A percentile compares a stretch with the other conserved stretches of the same genome.
Evolutionary conservation across 2,329 filamentous ascomycete genomes (phyloP).

Genomic region (Ceratocystis smalleyi): DNA sequence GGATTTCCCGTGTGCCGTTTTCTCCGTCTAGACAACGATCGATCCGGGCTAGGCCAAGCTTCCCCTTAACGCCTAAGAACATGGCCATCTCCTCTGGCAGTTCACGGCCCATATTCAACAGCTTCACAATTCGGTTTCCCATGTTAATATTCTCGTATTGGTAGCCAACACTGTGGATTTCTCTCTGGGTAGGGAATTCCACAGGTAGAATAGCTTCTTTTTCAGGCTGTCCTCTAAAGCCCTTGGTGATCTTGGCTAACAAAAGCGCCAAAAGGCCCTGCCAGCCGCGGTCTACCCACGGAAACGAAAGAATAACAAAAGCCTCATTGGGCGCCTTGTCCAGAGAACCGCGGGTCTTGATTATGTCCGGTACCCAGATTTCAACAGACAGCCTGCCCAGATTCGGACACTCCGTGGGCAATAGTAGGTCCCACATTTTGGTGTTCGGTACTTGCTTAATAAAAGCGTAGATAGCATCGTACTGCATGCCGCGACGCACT

Average conservation of each 20-base stretch:
- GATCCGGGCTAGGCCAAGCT: constrained; percentile 52
- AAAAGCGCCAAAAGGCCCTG: constrained; percentile 33
- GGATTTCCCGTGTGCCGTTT: constrained; percentile 9
- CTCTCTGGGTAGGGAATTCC: constrained; percentile 39
- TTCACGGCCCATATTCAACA: constrained; percentile 42
- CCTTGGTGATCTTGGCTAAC: constrained; percentile 37
- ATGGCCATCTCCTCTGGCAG: constrained; percentile 45
- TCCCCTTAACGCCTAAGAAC: constrained; percentile 52
- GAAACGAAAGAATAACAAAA: constrained; percentile 53
- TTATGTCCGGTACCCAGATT: constrained; percentile 53
- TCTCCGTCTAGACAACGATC: constrained; percentile 25
- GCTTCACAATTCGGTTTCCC: constrained; percentile 42
- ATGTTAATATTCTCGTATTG: constrained; percentile 45
- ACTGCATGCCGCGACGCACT: constrained; percentile 53
- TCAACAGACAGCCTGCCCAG: constrained; percentile 55
- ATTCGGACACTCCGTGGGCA: constrained; percentile 10
- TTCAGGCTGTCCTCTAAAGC: constrained; percentile 37
- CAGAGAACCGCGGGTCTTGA: constrained; percentile 35
- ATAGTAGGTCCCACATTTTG: constrained; percentile 15
- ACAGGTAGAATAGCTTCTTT: constrained; percentile 53
- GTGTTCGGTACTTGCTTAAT: constrained; percentile 43
- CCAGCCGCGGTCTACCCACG: constrained; percentile 32
- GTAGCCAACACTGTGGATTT: constrained; percentile 46
- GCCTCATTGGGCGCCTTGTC: constrained; percentile 28
- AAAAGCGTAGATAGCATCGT: constrained; percentile 72